Evolutionary conservation across 2,329 filamentous ascomycete species (phyloP), one percentile per base, ranked within the genome.

Genomic region (Diaporthe sp.): DNA sequence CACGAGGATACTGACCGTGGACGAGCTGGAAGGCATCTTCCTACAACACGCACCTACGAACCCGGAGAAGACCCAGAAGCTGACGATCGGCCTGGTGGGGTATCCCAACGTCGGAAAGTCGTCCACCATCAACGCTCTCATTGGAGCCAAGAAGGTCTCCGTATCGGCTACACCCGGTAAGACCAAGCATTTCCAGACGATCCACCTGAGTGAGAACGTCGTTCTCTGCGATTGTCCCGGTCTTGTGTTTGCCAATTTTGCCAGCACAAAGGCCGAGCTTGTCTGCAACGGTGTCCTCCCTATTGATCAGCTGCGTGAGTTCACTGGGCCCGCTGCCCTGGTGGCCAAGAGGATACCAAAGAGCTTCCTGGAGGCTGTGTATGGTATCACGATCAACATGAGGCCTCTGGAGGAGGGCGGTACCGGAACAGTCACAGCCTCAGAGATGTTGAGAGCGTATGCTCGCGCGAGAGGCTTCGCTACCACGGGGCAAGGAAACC

Each of bases 21-120:
- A 98, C 77, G 96, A 99, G 82, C 87, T 99, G 25, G 97, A 99
- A 85, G 91, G 91, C 19, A 92, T 98, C 8, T 98, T 99, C 86
- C 86, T 98, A 25, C 86, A 92, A 79, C 93, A 98, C 83, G 91
- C 87, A 12, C 88, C 91, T 39, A 85, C 86, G 76, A 84, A 87
- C 28, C 71, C 78, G 88, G 88, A 84, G 5, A 28, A 37, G 31
- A 87, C 88, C 61, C 85, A 85, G 78, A 98, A 97, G 84, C 93
- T 96, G 6, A 92, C 95, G 78, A 97, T 99, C 79, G 97, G 97
- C 80, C 89, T 99, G 28, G 97, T 99, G 51, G 97, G 97, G 76
- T 99, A 99, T 85, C 97, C 97, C 81, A 99, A 99, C 86, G 97
- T 99, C 78, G 97, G 97, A 86, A 99, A 99, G 87, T 99, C 97